Conservation (phyloP, 78 protist species). For the Blattamonas nauphoetae region DNA sequence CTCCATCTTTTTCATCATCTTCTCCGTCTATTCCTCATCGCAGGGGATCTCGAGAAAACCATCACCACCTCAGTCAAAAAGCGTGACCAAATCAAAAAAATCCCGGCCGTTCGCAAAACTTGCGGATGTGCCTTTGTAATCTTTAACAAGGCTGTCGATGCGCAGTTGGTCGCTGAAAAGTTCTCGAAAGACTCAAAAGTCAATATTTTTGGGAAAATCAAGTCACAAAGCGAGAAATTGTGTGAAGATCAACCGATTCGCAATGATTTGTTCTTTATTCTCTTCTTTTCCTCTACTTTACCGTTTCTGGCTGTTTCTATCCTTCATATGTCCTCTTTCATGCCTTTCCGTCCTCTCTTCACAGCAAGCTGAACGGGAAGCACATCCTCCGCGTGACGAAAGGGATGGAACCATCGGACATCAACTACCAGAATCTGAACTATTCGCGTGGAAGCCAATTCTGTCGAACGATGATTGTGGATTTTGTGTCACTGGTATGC, state of each 20-base stretch:
- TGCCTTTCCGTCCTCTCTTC: neutral
- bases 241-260: neutral
- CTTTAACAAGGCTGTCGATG: neutral
- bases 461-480: neutral
- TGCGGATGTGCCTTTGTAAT: neutral
- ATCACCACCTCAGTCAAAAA: neutral
- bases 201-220: neutral
- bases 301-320: neutral
- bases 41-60: neutral
- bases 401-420: neutral
- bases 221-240: neutral
- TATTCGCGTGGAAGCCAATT: neutral
- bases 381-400: neutral
- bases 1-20: neutral
- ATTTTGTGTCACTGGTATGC: neutral
- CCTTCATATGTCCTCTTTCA: neutral
- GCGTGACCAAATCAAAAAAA: neutral
- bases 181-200: neutral
- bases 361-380: neutral
- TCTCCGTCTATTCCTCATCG: neutral
- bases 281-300: neutral
- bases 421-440: neutral
- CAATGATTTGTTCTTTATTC: neutral
- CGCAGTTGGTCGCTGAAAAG: neutral
- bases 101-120: neutral